Evolutionary conservation across 495 filamentous ascomycete genomes (phyloP), one percentile per base, ranked within the genome.

Genomic region (Penicillium psychrofluorescens): DNA sequence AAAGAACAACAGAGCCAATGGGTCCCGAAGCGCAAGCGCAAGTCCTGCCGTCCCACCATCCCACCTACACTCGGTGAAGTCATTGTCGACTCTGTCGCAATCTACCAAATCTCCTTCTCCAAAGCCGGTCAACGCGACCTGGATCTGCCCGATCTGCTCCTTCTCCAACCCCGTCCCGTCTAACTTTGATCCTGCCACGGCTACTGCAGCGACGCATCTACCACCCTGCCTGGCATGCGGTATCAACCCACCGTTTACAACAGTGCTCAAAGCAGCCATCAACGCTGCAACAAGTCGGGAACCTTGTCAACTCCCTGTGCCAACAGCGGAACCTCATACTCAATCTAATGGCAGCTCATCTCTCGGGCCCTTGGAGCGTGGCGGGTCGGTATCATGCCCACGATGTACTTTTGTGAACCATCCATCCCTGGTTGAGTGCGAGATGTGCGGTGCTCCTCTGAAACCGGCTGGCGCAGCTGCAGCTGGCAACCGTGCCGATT

Each of bases 121-220:
- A 7, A 60, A 64, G 31, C 55, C 56, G 10, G 50, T 65, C 35
- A 77, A 70, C 55, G 90, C 86, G 4, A 95, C 90, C n/a, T 98
- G 92, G 92, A 82, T 98, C 36, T 98, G 94, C 68, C 85, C 88
- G 2, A 97, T 98, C 58, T 98, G 92, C 67, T 89, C 86, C 36
- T 91, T 95, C 58, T 94, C 92, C n/a, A 99, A 99, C 55, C 85
- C 88, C 0, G 78, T 97, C 2, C 90, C 92, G 1, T 85, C 85
- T 11, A 95, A 95, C 58, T 97, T 97, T 55, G 90, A 95, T 45
- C 81, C 86, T 0, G 71, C 81, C 2, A 83, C 84, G 3, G 85
- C 85, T 8, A 91, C 76, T 40, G 76, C 79, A 8, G 75, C 86
- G 40, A 89, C 82, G 2, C 79, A 86, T 32, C 63, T 97, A 22